Evolutionary conservation across 2,329 filamentous ascomycete genomes (phyloP), one percentile per base, ranked within the genome.

Genomic region (Didymella keratinophila): DNA sequence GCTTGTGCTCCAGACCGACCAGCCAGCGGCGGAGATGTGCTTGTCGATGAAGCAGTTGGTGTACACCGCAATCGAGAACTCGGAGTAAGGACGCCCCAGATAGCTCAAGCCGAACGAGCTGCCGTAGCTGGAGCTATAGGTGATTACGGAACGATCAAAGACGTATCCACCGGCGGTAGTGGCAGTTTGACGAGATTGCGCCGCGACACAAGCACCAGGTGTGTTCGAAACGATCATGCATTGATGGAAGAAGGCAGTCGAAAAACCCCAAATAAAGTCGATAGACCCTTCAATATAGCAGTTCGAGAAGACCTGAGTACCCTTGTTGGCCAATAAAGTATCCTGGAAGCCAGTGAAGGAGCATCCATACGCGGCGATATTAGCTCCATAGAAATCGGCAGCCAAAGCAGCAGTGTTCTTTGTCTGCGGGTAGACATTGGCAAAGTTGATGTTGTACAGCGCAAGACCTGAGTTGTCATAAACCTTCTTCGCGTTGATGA

Each of bases 261-360:
- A 78, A 60, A 78, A 66, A 34, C 85, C 80, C 71, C 86, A 87
- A 59, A 85, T 82, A 62, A 85, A 85, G 66, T 86, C 85, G 51
- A 83, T 80, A 21, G 82, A 49, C 23, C 84, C 84, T 44, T 84
- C 80, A 59, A 87, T 84, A 58, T 84, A 82, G 63, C 80, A 81
- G 60, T 81, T 81, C 37, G 79, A 82, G 67, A 85, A 87, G 21
- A 86, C 71, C 64, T 86, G 80, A 59, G 81, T 76, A 60, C 84
- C 85, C 63, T 77, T 78, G 64, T 73, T 71, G 23, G 69, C 68
- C 5, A 71, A 61, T 12, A 74, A 39, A 1, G 84, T 85, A 65
- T 86, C 84, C 70, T 87, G 83, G 63, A 82, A 83, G 11, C 84
- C 83, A 42, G 78, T 78, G 52, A 87, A 78, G 36, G 80, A 76